Conservation (phyloP, 441 rosid genomes). For the Adansonia madagascariensis region DNA sequence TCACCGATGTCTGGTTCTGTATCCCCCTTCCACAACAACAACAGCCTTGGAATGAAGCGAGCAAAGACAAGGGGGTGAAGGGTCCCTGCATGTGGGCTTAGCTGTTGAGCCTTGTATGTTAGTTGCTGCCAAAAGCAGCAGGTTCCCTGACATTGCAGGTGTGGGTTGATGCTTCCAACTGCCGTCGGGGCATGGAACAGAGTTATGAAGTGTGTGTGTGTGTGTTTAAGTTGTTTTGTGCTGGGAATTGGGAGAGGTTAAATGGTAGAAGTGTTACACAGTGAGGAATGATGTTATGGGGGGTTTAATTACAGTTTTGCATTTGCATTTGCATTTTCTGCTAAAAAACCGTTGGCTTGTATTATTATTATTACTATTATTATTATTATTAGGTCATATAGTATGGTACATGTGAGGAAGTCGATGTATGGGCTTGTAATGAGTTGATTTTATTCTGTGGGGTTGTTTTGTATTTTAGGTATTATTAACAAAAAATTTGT, state of each 20-base stretch:
- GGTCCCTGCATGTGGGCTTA: conserved; percentile 16
- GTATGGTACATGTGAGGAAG: neutral
- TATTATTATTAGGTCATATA: neutral
- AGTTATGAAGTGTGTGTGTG: conserved; percentile 40
- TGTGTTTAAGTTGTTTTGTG: conserved; percentile 28
- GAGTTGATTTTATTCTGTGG: too few relatives aligned
- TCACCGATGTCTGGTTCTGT: conserved; percentile 94
- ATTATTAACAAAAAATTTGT: neutral
- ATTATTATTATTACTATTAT: too few relatives aligned
- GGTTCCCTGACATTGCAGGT: conserved; percentile 32
- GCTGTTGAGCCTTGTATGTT: conserved; percentile 42
- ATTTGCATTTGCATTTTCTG: neutral
- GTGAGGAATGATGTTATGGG: conserved; percentile 26
- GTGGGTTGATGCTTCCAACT: conserved; percentile 43
- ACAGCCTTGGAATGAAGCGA: conserved; percentile 96
- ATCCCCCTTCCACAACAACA: conserved; percentile 66
- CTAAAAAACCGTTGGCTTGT: neutral
- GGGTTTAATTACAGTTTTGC: neutral
- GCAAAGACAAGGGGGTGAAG: conserved; percentile 84
- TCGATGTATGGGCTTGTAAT: neutral
- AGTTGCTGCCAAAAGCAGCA: conserved; percentile 43
- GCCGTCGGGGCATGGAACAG: conserved; percentile 55
- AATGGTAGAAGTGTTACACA: conserved; percentile 25
- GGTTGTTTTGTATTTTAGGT: neutral
- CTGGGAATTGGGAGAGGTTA: conserved; percentile 30